Evolutionary conservation across 2,329 filamentous ascomycete species (phyloP).

Genomic region (Curvularia lunata): DNA sequence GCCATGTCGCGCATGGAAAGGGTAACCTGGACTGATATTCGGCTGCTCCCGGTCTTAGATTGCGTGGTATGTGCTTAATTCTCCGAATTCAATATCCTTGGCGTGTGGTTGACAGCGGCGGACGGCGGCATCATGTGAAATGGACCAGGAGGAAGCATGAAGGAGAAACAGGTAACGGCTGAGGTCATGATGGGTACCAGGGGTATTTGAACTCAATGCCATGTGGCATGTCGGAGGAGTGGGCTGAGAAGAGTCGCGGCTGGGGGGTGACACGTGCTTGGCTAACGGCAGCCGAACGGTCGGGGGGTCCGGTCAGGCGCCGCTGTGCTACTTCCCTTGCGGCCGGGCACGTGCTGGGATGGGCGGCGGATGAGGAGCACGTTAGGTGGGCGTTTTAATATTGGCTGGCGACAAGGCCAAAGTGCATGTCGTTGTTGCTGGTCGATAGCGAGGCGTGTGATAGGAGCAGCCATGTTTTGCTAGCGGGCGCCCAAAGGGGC

Average conservation of each 20-base stretch:
- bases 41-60: slow-evolving; percentile 18
- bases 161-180: background rate
- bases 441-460: background rate
- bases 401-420: background rate
- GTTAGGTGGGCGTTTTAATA: background rate
- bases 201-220: background rate
- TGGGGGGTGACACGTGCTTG: slow-evolving; percentile 5
- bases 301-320: background rate
- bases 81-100: slow-evolving; percentile 6
- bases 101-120: background rate
- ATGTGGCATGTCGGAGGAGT: background rate
- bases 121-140: background rate
- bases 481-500: background rate
- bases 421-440: slow-evolving; percentile 2
- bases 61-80: slow-evolving; percentile 13
- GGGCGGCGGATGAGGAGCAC: background rate
- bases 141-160: background rate
- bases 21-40: slow-evolving; percentile 10
- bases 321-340: background rate
- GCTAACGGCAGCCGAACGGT: slow-evolving; percentile 3
- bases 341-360: background rate
- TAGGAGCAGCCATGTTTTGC: slow-evolving; percentile 7
- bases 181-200: background rate
- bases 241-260: slow-evolving; percentile 7
- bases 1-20: slow-evolving; percentile 1